Base-by-base conservation (phyloP, 2,329 filamentous ascomycete genomes). In the Eutypella sp. region DNA sequence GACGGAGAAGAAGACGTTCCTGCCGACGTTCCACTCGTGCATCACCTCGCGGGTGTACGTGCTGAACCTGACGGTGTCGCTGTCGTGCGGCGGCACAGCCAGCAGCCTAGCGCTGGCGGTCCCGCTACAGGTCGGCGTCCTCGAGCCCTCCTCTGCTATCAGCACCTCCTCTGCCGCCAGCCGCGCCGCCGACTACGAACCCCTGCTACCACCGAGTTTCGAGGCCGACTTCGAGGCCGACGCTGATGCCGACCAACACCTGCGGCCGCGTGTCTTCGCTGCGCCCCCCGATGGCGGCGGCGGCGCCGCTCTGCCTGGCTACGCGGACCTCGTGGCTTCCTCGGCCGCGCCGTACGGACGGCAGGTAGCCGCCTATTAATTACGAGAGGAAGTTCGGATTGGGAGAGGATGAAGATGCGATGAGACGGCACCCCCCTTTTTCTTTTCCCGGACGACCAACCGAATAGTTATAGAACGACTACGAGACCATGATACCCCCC, bases 11-110 rank as follows among this genome's bases (percentile, higher is more conserved):
- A 76, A 73, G 58, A 66, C 71, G 8, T 77, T 80, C 52, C 50
- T 81, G 19, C 78, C 78, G 0, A 76, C 75, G 5, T 82, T 81
- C 57, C 75, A 81, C 64, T 75, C 73, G 8, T 82, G 78, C 65
- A 72, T 81, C 58, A 65, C 70, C 31, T 76, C 75, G 7, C 73
- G 78, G 22, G 70, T 72, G n/a, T 82, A 82, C 59, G 68, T 72
- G 4, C 57, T 81, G 24, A 70, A 72, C 52, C 54, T 76, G 36
- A 62, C 65, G 13, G 56, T 81, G 5, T 67, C 64, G 6, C 42
- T 70, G 9, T 49, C 54, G 5, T 64, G 68, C 3, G 71, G 67
- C 15, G 64, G 71, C 7, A 62, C 66, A 45, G 71, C 66, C 55
- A 70, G 66, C 4, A 67, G 63, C 42, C 52, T 79, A 34, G 68